Base-by-base conservation (phyloP, 1,284 basidiomycete species). In the Moniliella sp. region DNA sequence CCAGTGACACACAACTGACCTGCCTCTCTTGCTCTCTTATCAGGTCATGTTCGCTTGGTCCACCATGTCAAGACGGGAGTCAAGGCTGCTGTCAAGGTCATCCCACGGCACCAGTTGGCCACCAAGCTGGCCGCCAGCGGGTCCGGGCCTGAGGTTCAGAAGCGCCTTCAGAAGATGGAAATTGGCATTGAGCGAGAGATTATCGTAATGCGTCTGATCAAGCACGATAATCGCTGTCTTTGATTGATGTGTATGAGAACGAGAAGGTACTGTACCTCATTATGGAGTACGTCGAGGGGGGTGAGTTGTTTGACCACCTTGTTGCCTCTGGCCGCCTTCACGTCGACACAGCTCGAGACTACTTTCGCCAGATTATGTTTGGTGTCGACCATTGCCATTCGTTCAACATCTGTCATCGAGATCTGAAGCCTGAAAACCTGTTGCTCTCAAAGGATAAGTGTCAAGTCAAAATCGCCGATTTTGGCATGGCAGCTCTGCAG, bases 181-280 rank as follows among this genome's bases (percentile, higher is more conserved):
- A 70, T 81, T 28, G 75, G 76, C 28, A 76, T 94, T 44, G 84
- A 94, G 62, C 73, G 86, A 43, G 91, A 99, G 64, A 94, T 97
- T 39, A 83, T 94, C 48, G 80, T 97, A 61, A 94, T 99, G 88
- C 94, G 94, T 62, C 75, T 97, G 15, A 79, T 97, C 52, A 79
- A 91, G 50, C 88, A 99, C 58, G 86, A 88, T 2, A 93, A 93
- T 62, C 74, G 94, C 72, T 82, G 67, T 76, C 75, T 32, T 70
- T 97, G 31, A 88, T 86, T 66, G 88, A 99, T 57, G 88, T 97
- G 39, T 94, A 83, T 77, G 86, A 97, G 65, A 91, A 83, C 0
- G 78, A 76, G 3, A 74, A 73, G 31, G 76, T 86, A 43, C 72
- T 93, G n/a, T 61, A 51, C 64, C 75, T 97, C 38, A 77, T 97